A percentile compares a stretch with the other conserved stretches of the same genome.
These are phyloP conservation scores for Sedum album DNA, from an alignment of 164 flowering plant genomes.

Conservation along the genomic window DNA sequence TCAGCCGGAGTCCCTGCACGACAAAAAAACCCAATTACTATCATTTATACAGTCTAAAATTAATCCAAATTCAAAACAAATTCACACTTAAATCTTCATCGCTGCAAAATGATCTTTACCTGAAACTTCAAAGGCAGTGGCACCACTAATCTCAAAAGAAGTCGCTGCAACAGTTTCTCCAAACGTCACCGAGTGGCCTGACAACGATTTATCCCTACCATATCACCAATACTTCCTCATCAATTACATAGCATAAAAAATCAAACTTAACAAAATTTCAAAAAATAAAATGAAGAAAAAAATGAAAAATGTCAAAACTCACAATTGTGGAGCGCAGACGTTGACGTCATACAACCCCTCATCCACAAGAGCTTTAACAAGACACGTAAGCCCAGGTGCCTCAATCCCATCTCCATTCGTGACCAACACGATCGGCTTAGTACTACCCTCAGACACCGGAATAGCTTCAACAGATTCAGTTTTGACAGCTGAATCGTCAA, in stretches of 20 bases:
- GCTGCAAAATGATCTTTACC: slow-evolving; percentile 29
- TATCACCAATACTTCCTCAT: no score
- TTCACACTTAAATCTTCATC: background rate
- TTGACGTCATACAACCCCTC: slow-evolving; percentile 55
- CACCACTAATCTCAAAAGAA: slow-evolving; percentile 63
- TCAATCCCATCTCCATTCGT: slow-evolving; percentile 90
- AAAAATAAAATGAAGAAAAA: background rate
- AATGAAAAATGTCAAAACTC: slow-evolving; percentile 15
- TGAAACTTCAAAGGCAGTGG: slow-evolving; percentile 80
- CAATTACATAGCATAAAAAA: background rate
- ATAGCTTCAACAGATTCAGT: slow-evolving; percentile 15
- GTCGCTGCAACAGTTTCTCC: slow-evolving; percentile 59
- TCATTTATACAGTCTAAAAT: background rate
- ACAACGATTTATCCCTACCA: slow-evolving; percentile 55
- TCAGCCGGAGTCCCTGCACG: slow-evolving; percentile 85
- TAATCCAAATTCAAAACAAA: background rate
- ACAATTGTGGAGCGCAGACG: slow-evolving; percentile 95
- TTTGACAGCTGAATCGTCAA: slow-evolving; percentile 12
- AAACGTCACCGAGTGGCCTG: slow-evolving; percentile 72
- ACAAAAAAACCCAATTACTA: background rate
- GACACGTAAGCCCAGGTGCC: slow-evolving; percentile 57
- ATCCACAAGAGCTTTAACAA: slow-evolving; percentile 69
- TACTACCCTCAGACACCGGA: slow-evolving; percentile 9
- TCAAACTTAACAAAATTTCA: background rate
- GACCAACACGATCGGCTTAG: slow-evolving; percentile 55